phyloP scores from a whole-genome alignment of 257 asterid species.

The Agastache rugosa region DNA sequence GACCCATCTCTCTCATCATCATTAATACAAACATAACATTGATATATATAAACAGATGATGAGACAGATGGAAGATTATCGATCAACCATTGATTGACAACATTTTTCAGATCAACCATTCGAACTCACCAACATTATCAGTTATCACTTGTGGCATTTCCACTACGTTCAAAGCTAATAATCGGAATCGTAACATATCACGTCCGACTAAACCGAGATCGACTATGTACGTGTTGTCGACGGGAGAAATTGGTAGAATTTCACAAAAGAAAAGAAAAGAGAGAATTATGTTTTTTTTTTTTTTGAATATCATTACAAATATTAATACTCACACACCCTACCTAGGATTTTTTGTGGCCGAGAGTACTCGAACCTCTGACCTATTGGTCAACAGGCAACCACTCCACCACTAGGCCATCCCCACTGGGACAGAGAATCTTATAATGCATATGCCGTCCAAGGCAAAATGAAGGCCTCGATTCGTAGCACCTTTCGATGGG shows the following conservation, averaged over 20 bases:
- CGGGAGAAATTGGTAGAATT: background rate
- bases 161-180: conserved; percentile 7
- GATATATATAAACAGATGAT: background rate
- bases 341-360: too few relatives aligned
- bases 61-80: conserved; percentile 38
- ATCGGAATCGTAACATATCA: background rate
- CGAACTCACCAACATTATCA: background rate
- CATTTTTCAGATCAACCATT: conserved; percentile 26
- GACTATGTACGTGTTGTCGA: conserved; percentile 13
- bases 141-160: background rate
- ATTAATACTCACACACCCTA: too few relatives aligned
- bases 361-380: too few relatives aligned
- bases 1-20: conserved; percentile 31
- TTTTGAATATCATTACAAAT: too few relatives aligned
- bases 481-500: conserved; percentile 50
- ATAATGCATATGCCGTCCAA: conserved; percentile 47
- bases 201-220: background rate
- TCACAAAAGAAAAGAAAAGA: conserved; percentile 46
- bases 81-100: conserved; percentile 7
- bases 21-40: background rate
- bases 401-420: too few relatives aligned
- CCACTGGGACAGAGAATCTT: too few relatives aligned
- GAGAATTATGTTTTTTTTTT: conserved; percentile 44
- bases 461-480: conserved; percentile 51
- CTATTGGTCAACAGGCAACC: too few relatives aligned